A percentile compares a stretch with the other conserved stretches of the same genome.
Conservation (phyloP, 208 protist species). For the Acanthamoeba culbertsoni region DNA sequence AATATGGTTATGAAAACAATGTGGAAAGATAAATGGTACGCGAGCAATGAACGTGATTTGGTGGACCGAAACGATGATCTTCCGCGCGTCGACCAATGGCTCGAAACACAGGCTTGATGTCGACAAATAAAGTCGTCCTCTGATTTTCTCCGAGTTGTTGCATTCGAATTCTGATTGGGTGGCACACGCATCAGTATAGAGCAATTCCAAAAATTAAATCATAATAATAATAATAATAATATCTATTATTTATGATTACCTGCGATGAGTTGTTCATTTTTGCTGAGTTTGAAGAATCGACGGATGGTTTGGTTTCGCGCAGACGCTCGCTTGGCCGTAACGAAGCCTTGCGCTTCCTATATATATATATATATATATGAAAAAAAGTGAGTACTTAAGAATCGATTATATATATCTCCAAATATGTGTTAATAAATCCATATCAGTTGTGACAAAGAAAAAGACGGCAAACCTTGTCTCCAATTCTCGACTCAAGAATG, state of each 20-base stretch:
- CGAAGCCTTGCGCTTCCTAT: constrained; percentile 20
- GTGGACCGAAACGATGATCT: neutral
- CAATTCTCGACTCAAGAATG: neutral
- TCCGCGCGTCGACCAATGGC: neutral
- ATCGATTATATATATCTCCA: too few species aligned
- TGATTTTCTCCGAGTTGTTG: constrained; percentile 6
- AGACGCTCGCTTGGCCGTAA: constrained; percentile 24
- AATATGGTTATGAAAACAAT: neutral
- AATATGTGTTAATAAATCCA: too few species aligned
- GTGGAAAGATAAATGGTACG: neutral
- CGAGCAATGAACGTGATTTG: constrained; percentile 14
- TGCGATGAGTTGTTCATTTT: constrained; percentile 35
- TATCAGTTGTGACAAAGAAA: neutral
- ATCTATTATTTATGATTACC: neutral
- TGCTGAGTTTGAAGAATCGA: constrained; percentile 18
- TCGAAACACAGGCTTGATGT: constrained; percentile 30
- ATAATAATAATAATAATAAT: neutral
- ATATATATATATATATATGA: too few species aligned
- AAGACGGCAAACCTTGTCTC: neutral
- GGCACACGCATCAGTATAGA: neutral
- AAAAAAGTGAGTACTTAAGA: too few species aligned
- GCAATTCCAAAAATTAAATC: neutral
- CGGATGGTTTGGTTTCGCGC: constrained; percentile 26
- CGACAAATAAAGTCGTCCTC: neutral
- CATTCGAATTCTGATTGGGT: neutral